Conservation (phyloP, 495 filamentous ascomycete species). For the Penicillium robsamsonii region DNA sequence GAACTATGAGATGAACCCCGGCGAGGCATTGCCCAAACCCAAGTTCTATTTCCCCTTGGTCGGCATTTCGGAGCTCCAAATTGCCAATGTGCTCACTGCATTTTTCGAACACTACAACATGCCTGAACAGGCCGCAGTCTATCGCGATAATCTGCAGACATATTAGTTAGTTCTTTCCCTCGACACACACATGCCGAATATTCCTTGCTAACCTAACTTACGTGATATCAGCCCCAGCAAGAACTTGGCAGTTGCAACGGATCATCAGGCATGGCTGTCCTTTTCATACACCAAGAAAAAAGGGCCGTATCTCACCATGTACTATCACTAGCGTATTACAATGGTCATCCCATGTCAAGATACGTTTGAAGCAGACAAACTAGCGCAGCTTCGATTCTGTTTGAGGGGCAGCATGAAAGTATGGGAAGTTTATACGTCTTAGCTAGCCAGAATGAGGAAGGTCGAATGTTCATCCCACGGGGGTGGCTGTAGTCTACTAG, state of each 20-base stretch:
- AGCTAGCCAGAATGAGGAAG: no score
- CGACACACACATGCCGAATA: no score
- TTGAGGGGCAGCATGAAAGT: no score
- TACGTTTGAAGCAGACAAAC: no score
- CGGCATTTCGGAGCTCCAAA: conserved; percentile 2
- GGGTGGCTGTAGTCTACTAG: no score
- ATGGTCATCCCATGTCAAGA: no score
- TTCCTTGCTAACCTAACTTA: background rate
- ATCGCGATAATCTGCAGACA: background rate
- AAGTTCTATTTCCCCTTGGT: conserved; percentile 11
- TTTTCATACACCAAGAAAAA: conserved; percentile 12
- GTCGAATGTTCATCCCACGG: no score
- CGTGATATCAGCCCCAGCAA: background rate
- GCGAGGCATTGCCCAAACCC: background rate
- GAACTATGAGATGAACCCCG: conserved; percentile 5
- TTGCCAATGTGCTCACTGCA: conserved; percentile 3
- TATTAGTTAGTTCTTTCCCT: background rate
- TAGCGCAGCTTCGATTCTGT: no score
- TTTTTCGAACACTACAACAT: conserved; percentile 5
- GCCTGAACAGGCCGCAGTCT: conserved; percentile 3
- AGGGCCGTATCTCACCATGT: conserved; percentile 14
- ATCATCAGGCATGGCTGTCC: conserved; percentile 11
- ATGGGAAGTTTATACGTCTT: no score
- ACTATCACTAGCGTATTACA: conserved; percentile 12
- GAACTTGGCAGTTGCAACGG: conserved; percentile 1